Evolutionary conservation across 352 stramenopile species (phyloP).

Genomic region (Thraustotheca clavata): DNA sequence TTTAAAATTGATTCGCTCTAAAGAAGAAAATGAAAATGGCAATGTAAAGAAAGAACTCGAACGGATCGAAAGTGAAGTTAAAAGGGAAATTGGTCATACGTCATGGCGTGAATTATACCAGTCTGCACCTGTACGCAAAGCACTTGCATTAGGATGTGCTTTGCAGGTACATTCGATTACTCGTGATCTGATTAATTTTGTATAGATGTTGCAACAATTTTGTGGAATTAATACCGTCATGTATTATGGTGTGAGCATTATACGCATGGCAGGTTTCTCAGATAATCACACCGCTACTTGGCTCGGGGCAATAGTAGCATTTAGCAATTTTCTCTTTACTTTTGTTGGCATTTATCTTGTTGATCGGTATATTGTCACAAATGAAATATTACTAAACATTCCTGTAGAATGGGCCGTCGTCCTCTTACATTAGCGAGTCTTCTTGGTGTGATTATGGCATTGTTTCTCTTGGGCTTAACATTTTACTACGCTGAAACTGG

Average conservation of each 20-base stretch:
- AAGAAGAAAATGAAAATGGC: conserved; percentile 23
- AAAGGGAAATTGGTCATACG: conserved; percentile 13
- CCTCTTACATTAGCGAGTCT: conserved; percentile 45
- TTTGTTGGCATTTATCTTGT: conserved; percentile 56
- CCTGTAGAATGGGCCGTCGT: conserved; percentile 28
- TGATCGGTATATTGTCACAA: conserved; percentile 25
- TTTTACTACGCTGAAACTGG: conserved; percentile 35
- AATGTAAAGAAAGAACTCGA: conserved; percentile 41
- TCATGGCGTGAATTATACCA: conserved; percentile 29
- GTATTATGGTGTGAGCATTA: conserved; percentile 79
- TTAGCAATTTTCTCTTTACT: conserved; percentile 62
- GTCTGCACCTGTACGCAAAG: conserved; percentile 31
- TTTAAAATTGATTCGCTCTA: conserved; percentile 47
- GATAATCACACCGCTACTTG: conserved; percentile 64
- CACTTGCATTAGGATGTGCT: conserved; percentile 48
- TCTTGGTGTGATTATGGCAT: conserved; percentile 33
- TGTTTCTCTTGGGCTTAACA: conserved; percentile 33
- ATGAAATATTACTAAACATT: background rate
- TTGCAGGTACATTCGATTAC: conserved; percentile 28
- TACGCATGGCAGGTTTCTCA: conserved; percentile 71
- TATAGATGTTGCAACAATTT: conserved; percentile 45
- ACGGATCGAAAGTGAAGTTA: conserved; percentile 46
- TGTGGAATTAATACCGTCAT: conserved; percentile 86
- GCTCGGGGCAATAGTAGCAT: conserved; percentile 61
- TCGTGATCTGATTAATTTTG: background rate